These are phyloP conservation scores for Tetrapisispora namnaoensis DNA, from an alignment of 805 yeast genomes.

Conservation along the genomic window DNA sequence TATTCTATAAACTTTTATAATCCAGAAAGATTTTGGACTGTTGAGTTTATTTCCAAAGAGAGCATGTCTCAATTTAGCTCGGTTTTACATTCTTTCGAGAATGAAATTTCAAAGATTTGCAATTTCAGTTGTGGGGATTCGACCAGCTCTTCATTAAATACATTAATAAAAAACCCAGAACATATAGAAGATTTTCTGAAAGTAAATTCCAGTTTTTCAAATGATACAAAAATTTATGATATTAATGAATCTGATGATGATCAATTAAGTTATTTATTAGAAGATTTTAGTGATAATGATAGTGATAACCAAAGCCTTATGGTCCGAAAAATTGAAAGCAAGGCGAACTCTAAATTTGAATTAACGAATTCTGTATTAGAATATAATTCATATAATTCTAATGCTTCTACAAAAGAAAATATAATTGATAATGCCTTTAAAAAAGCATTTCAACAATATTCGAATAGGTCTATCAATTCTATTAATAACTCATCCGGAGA, in stretches of 20 bases:
- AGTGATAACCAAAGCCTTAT: neutral
- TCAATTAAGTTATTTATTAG: conserved; percentile 19
- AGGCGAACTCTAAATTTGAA: neutral
- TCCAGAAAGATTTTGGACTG: conserved; percentile 69
- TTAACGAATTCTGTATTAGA: no score
- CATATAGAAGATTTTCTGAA: neutral
- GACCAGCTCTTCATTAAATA: neutral
- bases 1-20: conserved; percentile 59
- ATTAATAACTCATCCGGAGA: neutral
- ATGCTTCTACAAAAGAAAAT: neutral
- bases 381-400: neutral
- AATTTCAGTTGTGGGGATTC: neutral
- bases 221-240: neutral
- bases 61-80: conserved; percentile 2
- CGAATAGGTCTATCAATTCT: neutral
- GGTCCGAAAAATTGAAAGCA: conserved; percentile 2
- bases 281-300: conserved; percentile 7
- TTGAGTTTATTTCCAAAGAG: conserved; percentile 23
- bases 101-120: conserved; percentile 22
- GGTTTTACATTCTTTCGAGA: conserved; percentile 21
- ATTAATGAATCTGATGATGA: conserved; percentile 5
- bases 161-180: neutral
- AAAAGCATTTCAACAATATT: conserved; percentile 13
- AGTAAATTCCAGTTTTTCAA: neutral
- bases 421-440: conserved; percentile 12